Evolutionary conservation across 345 rosid species (phyloP).

Genomic region (Brassica incana): DNA sequence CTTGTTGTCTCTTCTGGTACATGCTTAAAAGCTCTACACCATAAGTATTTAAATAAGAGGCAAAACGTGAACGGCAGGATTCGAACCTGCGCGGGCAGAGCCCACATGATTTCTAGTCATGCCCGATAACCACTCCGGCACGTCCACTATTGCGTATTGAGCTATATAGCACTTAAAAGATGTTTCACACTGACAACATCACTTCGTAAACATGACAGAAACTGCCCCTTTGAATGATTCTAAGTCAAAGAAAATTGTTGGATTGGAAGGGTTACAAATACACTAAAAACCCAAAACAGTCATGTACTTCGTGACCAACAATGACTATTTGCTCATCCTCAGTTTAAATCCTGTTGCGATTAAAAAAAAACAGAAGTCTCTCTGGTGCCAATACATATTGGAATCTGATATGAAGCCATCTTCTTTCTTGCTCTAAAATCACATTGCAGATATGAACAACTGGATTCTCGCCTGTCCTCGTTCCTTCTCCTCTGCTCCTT

Average conservation of each 20-base stretch:
- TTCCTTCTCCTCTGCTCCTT: constrained; percentile 93
- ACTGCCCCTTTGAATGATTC: neutral
- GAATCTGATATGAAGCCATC: neutral
- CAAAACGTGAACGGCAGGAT: constrained; percentile 51
- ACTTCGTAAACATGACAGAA: neutral
- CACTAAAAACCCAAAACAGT: neutral
- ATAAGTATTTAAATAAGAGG: no score
- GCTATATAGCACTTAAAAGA: no score
- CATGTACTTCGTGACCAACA: neutral
- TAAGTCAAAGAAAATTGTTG: neutral
- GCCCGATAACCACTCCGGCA: constrained; percentile 70
- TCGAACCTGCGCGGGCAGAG: constrained; percentile 86
- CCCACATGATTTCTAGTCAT: constrained; percentile 67
- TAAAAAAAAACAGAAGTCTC: neutral
- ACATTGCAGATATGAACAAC: constrained; percentile 71
- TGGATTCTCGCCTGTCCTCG: constrained; percentile 70
- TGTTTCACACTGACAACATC: neutral
- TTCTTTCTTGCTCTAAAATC: constrained; percentile 25
- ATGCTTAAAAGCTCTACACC: no score
- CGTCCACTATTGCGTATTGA: constrained; percentile 24
- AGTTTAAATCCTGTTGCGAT: neutral
- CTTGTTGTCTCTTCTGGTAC: no score
- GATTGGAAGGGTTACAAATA: neutral
- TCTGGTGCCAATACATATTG: neutral
- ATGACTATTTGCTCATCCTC: neutral